Percentiles rank a stretch among this genome's conserved stretches.
These are phyloP conservation scores for Mycena belliarum DNA, from an alignment of 768 basidiomycete species.

Conservation along the genomic window DNA sequence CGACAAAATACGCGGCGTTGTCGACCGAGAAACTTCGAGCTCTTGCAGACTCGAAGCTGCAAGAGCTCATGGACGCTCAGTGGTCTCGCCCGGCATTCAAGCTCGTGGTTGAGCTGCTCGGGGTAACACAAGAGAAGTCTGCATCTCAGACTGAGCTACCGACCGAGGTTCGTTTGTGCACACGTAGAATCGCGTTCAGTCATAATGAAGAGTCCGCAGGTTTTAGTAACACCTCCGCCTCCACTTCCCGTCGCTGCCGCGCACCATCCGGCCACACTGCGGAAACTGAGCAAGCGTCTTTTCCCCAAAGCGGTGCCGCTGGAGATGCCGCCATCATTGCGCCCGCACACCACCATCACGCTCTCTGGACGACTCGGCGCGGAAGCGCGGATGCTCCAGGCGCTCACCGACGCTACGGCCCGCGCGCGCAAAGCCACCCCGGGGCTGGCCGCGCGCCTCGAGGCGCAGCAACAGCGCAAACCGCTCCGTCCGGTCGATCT, in stretches of 20 bases:
- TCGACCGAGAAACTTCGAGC: constrained; percentile 33
- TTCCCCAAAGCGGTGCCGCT: constrained; percentile 18
- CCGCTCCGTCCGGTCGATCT: not conserved
- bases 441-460: constrained; percentile 12
- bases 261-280: constrained; percentile 41
- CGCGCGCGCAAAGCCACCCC: constrained; percentile 11
- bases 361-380: constrained; percentile 25
- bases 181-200: too few relatives aligned
- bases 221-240: constrained; percentile 9
- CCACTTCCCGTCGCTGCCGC: constrained; percentile 49
- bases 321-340: not conserved
- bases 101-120: constrained; percentile 30
- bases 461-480: not conserved
- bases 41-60: constrained; percentile 32
- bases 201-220: too few relatives aligned
- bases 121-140: constrained; percentile 22
- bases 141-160: not conserved
- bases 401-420: constrained; percentile 27
- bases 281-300: constrained; percentile 33
- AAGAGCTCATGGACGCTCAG: constrained; percentile 22
- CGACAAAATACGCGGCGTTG: constrained; percentile 27
- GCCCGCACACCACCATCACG: constrained; percentile 13
- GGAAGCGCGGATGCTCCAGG: constrained; percentile 27
- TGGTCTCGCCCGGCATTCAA: constrained; percentile 32
- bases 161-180: not conserved